Percentiles rank a stretch among this genome's conserved stretches.
Conservation (phyloP, 345 rosid genomes). For the Hypericum perforatum region DNA sequence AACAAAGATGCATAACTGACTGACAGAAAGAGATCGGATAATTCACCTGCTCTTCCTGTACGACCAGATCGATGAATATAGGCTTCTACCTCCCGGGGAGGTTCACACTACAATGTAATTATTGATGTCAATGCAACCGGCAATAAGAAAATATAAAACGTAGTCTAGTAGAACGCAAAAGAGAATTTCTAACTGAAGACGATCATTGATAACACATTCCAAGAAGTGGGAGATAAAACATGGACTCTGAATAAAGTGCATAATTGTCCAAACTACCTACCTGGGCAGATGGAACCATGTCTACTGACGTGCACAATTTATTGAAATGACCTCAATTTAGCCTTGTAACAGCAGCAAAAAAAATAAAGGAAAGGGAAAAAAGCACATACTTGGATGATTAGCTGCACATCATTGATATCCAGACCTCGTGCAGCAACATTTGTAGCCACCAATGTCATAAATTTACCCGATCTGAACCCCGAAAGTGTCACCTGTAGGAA, state of each 20-base stretch:
- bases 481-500: constrained; percentile 66
- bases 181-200: no score
- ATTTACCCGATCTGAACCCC: constrained; percentile 87
- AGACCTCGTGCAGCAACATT: constrained; percentile 97
- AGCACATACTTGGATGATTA: constrained; percentile 79
- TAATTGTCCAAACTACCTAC: no score
- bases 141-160: background rate
- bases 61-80: constrained; percentile 98
- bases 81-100: constrained; percentile 95
- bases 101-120: constrained; percentile 59
- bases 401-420: constrained; percentile 91
- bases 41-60: constrained; percentile 93
- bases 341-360: no score
- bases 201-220: no score
- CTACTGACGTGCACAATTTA: no score
- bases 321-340: no score
- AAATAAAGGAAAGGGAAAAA: no score
- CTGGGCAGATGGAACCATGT: no score
- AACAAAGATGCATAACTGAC: background rate
- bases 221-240: no score
- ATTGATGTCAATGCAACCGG: constrained; percentile 1
- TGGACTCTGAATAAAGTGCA: no score
- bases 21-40: constrained; percentile 13
- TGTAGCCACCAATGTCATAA: constrained; percentile 81
- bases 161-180: background rate